Evolutionary conservation across 2,329 filamentous ascomycete genomes (phyloP).

Genomic region (Chrysosporium queenslandicum): DNA sequence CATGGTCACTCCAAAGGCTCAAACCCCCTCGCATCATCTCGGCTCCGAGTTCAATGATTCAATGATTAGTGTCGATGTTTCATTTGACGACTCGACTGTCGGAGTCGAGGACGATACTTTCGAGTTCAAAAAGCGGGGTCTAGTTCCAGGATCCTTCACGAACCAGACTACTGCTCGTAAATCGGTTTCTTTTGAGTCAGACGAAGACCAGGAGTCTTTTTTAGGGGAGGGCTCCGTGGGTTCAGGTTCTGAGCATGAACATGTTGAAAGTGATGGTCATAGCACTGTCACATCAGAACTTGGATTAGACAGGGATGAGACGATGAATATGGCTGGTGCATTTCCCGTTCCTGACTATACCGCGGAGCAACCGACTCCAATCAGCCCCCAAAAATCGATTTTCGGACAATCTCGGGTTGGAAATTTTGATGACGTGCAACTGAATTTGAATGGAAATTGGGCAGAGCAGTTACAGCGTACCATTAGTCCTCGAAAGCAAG

Average conservation of each 20-base stretch:
- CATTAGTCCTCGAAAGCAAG: constrained; percentile 85
- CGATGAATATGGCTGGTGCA: constrained; percentile 77
- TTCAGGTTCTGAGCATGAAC: constrained; percentile 51
- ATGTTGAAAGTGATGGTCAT: constrained; percentile 13
- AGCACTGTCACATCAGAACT: constrained; percentile 47
- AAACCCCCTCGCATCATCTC: constrained; percentile 25
- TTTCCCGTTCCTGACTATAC: constrained; percentile 62
- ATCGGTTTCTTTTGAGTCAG: constrained; percentile 26
- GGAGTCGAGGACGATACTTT: constrained; percentile 48
- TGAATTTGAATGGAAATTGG: constrained; percentile 69
- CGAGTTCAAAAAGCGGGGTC: constrained; percentile 44
- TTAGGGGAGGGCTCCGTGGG: constrained; percentile 85
- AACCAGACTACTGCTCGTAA: constrained; percentile 47
- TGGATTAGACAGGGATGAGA: constrained; percentile 53
- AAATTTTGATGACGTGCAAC: constrained; percentile 37
- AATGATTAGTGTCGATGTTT: constrained; percentile 34
- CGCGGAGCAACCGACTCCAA: constrained; percentile 59
- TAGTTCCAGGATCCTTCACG: constrained; percentile 74
- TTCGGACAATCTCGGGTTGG: constrained; percentile 12
- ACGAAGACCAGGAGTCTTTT: constrained; percentile 61
- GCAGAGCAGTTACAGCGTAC: constrained; percentile 87
- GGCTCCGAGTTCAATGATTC: constrained; percentile 30
- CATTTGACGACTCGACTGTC: constrained; percentile 29
- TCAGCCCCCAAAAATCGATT: constrained; percentile 23
- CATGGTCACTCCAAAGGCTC: constrained; percentile 37